A percentile compares a stretch with the other conserved stretches of the same genome.
Evolutionary conservation across 75 land plant genomes (phyloP).

Genomic region (Pseudotsuga menziesii): DNA sequence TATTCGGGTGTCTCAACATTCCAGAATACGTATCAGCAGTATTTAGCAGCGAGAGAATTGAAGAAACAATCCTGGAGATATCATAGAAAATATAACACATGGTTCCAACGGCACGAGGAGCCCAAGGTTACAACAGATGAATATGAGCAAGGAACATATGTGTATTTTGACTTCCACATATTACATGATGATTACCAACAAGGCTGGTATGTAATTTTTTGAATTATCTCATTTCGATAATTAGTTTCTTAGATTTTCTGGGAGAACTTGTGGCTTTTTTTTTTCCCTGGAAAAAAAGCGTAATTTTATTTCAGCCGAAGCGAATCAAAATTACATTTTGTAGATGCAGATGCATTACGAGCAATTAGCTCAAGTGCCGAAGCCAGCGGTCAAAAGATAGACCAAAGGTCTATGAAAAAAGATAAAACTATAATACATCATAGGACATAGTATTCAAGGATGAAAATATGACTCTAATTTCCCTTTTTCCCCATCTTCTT

Average conservation of each 20-base stretch:
- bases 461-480: too few relatives aligned
- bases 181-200: constrained; percentile 72
- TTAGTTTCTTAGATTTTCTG: background rate
- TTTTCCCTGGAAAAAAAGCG: too few relatives aligned
- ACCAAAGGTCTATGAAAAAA: too few relatives aligned
- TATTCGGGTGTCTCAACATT: background rate
- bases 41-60: constrained; percentile 94
- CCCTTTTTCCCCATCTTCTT: too few relatives aligned
- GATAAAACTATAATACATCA: too few relatives aligned
- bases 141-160: constrained; percentile 91
- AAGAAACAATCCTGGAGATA: constrained; percentile 98
- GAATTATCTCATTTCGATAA: background rate
- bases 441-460: too few relatives aligned
- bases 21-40: constrained; percentile 98
- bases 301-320: too few relatives aligned
- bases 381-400: too few relatives aligned
- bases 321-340: too few relatives aligned
- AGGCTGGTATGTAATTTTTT: constrained; percentile 74
- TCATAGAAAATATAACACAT: constrained; percentile 93
- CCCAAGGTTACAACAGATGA: constrained; percentile 96
- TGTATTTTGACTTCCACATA: constrained; percentile 96
- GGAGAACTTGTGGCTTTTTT: background rate
- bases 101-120: constrained; percentile 99
- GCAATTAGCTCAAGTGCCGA: too few relatives aligned
- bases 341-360: too few relatives aligned